Evolutionary conservation across 345 rosid genomes (phyloP).

Genomic region (Sonneratia alba): DNA sequence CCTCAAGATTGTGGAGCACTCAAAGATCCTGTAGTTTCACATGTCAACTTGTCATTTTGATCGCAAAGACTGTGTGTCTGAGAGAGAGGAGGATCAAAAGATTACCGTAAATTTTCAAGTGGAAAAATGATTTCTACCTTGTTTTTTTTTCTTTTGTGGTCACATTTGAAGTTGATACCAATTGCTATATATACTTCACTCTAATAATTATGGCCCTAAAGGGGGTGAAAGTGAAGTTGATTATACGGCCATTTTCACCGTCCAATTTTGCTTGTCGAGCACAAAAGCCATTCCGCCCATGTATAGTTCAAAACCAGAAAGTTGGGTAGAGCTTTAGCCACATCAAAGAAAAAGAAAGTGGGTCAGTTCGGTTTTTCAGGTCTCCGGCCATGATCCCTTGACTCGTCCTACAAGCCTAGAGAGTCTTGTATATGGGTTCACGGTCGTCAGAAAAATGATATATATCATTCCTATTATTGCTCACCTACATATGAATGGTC

Average conservation of each 20-base stretch:
- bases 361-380: too few species aligned
- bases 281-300: conserved; percentile 4
- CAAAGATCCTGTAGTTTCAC: conserved; percentile 18
- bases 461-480: too few species aligned
- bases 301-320: background rate
- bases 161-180: background rate
- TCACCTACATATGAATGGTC: too few species aligned
- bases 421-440: too few species aligned
- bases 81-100: too few species aligned
- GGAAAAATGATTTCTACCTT: too few species aligned
- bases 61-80: too few species aligned
- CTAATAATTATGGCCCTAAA: background rate
- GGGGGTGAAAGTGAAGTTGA: conserved; percentile 1
- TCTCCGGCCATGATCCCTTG: too few species aligned
- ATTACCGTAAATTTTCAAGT: too few species aligned
- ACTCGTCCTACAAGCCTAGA: too few species aligned
- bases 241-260: background rate
- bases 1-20: conserved; percentile 22
- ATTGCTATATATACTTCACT: background rate
- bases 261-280: background rate
- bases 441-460: too few species aligned
- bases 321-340: background rate
- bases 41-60: conserved; percentile 9
- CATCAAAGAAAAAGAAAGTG: background rate
- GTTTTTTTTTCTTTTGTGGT: conserved; percentile 1